Percentiles rank a stretch among this genome's conserved stretches.
Conservation (phyloP, 2,329 filamentous ascomycete genomes). For the Atkinsonella hypoxylon region DNA sequence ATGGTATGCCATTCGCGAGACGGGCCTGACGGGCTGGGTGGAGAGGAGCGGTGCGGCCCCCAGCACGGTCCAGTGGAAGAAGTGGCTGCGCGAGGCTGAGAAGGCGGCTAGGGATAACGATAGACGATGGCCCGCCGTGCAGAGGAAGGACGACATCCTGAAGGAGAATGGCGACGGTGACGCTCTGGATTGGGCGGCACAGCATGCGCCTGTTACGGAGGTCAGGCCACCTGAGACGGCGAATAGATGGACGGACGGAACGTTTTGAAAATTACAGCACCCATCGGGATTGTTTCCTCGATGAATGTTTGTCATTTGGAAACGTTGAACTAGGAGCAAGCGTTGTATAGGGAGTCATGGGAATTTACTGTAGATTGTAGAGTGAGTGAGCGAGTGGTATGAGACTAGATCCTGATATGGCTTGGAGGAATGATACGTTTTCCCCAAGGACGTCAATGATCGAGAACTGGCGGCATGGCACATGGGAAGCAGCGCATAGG, state of each 20-base stretch:
- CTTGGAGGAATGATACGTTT: too few species aligned
- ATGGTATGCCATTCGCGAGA: constrained; percentile 47
- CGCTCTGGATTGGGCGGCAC: constrained; percentile 15
- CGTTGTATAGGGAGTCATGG: background rate
- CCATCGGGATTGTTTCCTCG: background rate
- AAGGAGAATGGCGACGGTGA: constrained; percentile 15
- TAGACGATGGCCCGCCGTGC: constrained; percentile 33
- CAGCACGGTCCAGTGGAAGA: constrained; percentile 36
- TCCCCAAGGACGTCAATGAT: too few species aligned
- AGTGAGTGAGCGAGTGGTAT: too few species aligned
- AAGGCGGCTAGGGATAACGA: constrained; percentile 21
- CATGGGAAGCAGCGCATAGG: background rate
- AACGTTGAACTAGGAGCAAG: too few species aligned
- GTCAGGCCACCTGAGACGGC: constrained; percentile 10
- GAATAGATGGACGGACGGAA: constrained; percentile 12
- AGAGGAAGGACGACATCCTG: constrained; percentile 37
- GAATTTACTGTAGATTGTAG: too few species aligned
- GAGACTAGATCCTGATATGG: too few species aligned
- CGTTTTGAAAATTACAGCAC: constrained; percentile 10
- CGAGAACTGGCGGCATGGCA: background rate
- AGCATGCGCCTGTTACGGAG: constrained; percentile 18
- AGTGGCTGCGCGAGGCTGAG: constrained; percentile 40
- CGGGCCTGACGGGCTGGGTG: constrained; percentile 40
- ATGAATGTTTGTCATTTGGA: too few species aligned
- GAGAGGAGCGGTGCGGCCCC: constrained; percentile 38